Evolutionary conservation across 305 asterid species (phyloP), one percentile per base, ranked within the genome.

Genomic region (Fraxinus albicans): DNA sequence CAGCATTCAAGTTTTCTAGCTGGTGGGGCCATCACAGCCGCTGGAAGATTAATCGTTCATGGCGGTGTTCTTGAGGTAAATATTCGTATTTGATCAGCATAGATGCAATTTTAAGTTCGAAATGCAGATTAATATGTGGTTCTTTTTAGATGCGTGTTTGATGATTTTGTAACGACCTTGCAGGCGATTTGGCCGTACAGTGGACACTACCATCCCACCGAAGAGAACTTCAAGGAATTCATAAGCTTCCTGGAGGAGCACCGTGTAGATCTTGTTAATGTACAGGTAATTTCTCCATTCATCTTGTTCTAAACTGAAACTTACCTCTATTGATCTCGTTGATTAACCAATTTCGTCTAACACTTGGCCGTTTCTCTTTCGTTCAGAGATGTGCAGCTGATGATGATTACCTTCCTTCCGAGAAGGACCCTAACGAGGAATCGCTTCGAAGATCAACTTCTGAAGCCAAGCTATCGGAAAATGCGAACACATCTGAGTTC

Each of bases 371-470:
- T 67, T 77, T 85, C 8, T 50, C 13, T 63, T 85, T 74, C 50
- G 40, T 88, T 40, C 97, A 94, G 98, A 94, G 91, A 85, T 93
- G 91, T 67, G 93, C 98, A 58, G 88, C 90, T 6, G 98, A 93
- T 17, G 98, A 93, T 67, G 97, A 94, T 72, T 83, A 80, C 10
- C 90, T 88, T 76, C 91, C 95, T 6, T 63, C 73, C 0, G 53
- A 74, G 21, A 87, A 58, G 80, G 84, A 35, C 77, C 9, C 86
- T 23, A 80, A 76, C 13, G 85, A 86, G 85, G 94, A 85, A 72
- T 55, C 91, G 27, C 74, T 76, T 80, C 80, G 82, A 5, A 65
- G 79, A 21, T 19, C 47, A 6, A 17, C 84, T 80, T 86, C 85
- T 12, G 77, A 70, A 1, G 19, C 75, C 77, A 78, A 80, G 23